phyloP scores from a whole-genome alignment of 257 asterid species.

The Salvia miltiorrhiza region DNA sequence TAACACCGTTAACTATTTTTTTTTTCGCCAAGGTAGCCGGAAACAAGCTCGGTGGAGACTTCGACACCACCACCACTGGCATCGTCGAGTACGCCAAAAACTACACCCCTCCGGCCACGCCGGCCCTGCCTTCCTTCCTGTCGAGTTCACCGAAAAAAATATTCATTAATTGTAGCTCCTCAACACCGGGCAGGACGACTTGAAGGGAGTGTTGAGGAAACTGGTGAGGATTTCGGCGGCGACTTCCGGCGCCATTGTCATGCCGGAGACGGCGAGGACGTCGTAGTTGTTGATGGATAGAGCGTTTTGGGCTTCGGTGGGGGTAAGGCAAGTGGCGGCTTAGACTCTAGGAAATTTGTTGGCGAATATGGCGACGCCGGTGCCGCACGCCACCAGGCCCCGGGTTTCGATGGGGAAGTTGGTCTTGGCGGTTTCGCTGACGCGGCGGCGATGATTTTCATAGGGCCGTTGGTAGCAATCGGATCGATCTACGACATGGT shows the following conservation, averaged over 20 bases:
- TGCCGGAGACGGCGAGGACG: conserved; percentile 81
- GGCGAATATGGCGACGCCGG: conserved; percentile 86
- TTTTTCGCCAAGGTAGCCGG: no score
- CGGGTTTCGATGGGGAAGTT: conserved; percentile 47
- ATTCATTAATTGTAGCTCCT: no score
- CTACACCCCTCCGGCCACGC: no score
- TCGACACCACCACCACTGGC: no score
- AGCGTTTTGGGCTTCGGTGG: conserved; percentile 62
- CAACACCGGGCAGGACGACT: conserved; percentile 91
- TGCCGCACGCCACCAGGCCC: conserved; percentile 83
- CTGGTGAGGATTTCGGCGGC: conserved; percentile 53
- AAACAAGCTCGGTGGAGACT: no score
- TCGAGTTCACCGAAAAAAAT: no score
- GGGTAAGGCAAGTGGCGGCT: conserved; percentile 78
- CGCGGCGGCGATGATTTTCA: conserved; percentile 65
- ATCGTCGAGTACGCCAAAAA: no score
- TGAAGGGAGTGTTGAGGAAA: conserved; percentile 64
- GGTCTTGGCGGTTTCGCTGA: conserved; percentile 44
- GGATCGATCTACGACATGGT: conserved; percentile 45
- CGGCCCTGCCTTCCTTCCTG: no score
- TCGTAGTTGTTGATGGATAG: conserved; percentile 78
- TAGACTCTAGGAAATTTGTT: conserved; percentile 85
- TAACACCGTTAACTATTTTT: no score
- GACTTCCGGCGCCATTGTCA: conserved; percentile 47
- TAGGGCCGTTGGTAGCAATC: conserved; percentile 28